Evolutionary conservation across 345 rosid genomes (phyloP), one percentile per base, ranked within the genome.

Genomic region (Camelina laxa): DNA sequence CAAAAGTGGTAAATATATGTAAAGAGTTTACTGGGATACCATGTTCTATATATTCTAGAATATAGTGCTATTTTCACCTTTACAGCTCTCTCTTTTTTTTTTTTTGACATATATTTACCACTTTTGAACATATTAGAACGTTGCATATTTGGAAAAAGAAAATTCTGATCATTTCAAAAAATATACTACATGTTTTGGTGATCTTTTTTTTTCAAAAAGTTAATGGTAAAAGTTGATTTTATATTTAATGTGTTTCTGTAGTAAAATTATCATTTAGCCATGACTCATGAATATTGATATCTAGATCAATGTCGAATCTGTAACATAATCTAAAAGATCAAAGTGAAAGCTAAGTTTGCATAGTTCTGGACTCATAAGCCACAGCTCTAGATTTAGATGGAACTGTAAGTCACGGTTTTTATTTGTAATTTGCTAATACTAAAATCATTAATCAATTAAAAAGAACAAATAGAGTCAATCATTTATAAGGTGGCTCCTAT

Each of bases 401-500:
- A 44, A 44, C n/a, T 0, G 16, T 44, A 15, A 44, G 8, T 44
- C 48, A 44, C 5, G 8, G 8, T 44, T 44, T 14, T 10, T 44
- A 4, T 10, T 3, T 16, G 2, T 42, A 42, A 42, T 42, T 13
- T 13, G n/a, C 0, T 42, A 13, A 13, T 27, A 13, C 45, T 42
- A 42, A 13, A 13, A 60, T 5, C 69, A 51, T 3, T 38, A 50
- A 41, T 47, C 24, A 24, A 39, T 20, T 13, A 27, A n/a, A 8
- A 10, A n/a, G 2, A 31, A 67, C 30, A 33, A 10, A 19, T 19
- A 10, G 36, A 50, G 51, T 21, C 30, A 68, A 75, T 68, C n/a
- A 51, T 60, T 59, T 41, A 51, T 11, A 56, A 68, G 79, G 58
- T 35, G 69, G 63, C 67, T 66, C 19, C 16, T 66, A 50, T 39